Base-by-base conservation (phyloP, 129 eudicot species). In the Gnaphalium uliginosum region DNA sequence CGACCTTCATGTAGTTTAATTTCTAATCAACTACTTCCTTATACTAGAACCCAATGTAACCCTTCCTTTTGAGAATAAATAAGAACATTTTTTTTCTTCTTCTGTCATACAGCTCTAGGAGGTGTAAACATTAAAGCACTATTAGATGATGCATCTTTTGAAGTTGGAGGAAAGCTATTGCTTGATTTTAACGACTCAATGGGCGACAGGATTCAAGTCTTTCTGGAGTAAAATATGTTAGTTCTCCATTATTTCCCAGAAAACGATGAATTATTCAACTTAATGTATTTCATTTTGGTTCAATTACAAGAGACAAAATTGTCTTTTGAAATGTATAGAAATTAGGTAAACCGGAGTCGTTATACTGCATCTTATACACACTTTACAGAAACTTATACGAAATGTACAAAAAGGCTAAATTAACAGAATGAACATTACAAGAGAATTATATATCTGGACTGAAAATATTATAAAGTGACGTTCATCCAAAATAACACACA, bases 191-290 rank as follows among this genome's bases (percentile, higher is more conserved):
- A 68, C 5, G 98, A 94, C 75, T 48, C 87, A 1, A 75, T 76
- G 79, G 98, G 98, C 8, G 97, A 90, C 72, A 77, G 97, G 81
- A 90, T 90, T 69, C 97, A 88, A 82, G 93, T 94, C 17, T 85
- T 85, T 73, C 82, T 94, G 70, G 98, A 94, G 88, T 94, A 86
- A 80, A 61, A 59, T 26, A 0, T 41, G 25, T 56, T 53, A 35
- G 10, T 50, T 65, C 4, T 21, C 8, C n/a, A 26, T 4, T 15
- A 26, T 1, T 41, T 8, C 51, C 5, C 18, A 3, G 13, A 43
- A 11, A 43, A 43, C 51, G 13, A 2, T 11, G 18, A 43, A 13
- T 43, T 11, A 13, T 43, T 13, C 17, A 43, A 0, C 51, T 43
- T 43, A 43, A 43, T 43, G 51, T 43, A 3, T 43, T 43, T 43